Percentiles rank a stretch among this genome's conserved stretches.
Evolutionary conservation across 345 rosid species (phyloP).

Genomic region (Brassica nigra): DNA sequence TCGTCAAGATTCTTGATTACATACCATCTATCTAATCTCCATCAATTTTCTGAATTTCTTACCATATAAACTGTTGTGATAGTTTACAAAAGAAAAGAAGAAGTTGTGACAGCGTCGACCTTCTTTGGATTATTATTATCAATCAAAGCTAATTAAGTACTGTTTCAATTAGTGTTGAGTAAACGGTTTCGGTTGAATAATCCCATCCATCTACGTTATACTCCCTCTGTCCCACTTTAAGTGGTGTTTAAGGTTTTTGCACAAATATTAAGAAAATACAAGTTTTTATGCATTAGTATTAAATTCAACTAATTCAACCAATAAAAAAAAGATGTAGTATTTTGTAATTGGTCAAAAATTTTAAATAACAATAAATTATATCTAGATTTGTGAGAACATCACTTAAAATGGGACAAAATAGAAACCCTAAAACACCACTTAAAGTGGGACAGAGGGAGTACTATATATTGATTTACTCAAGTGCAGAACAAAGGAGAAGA

Average conservation of each 20-base stretch:
- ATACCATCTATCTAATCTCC: not conserved
- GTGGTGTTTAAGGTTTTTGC: too few relatives aligned
- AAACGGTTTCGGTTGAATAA: not conserved
- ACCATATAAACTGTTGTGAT: not conserved
- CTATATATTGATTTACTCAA: conserved; percentile 15
- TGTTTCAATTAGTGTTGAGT: not conserved
- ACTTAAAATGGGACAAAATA: too few relatives aligned
- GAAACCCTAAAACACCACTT: too few relatives aligned
- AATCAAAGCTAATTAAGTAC: not conserved
- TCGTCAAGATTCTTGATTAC: not conserved
- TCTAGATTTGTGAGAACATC: too few relatives aligned
- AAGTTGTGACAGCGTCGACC: not conserved
- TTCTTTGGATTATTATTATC: not conserved
- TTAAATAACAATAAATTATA: too few relatives aligned
- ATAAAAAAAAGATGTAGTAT: too few relatives aligned
- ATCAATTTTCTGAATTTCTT: not conserved
- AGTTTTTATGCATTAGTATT: too few relatives aligned
- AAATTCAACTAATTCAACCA: too few relatives aligned
- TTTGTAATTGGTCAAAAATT: too few relatives aligned
- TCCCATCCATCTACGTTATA: not conserved
- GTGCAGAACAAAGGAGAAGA: conserved; percentile 37
- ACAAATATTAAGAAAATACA: too few relatives aligned
- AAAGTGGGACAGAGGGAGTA: too few relatives aligned
- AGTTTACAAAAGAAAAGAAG: not conserved
- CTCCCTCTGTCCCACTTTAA: too few relatives aligned